Evolutionary conservation across 1,284 basidiomycete genomes (phyloP), one percentile per base, ranked within the genome.

Genomic region (Moesziomyces sp.): DNA sequence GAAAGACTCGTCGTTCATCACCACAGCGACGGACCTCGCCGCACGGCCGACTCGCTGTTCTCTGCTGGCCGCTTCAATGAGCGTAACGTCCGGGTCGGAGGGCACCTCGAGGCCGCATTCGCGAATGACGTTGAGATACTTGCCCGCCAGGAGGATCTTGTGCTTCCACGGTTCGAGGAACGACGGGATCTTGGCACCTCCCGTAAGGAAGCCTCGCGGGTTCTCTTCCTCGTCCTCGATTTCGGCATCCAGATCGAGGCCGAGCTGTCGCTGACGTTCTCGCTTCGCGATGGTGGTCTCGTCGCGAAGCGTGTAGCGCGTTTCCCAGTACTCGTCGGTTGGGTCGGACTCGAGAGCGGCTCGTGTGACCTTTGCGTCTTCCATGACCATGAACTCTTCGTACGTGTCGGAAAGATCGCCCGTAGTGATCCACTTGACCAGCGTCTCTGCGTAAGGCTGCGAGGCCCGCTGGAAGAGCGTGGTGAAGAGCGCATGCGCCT

Each of bases 201-300:
- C 82, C 0, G 82, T 84, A n/a, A 84, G 56, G 24, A 80, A 89
- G 3, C 88, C 78, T 87, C 91, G 58, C 86, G 89, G 84, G 89
- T 67, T 72, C 13, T 69, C 74, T 21, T 70, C 58, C 28, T 76
- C 70, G 23, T 64, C 69, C 23, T 75, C 77, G n/a, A 68, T 49
- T 30, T 74, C 66, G 11, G 49, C 60, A 11, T 76, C 78, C 16
- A 78, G 40, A 24, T 77, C 76, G 14, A 80, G 48, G 11, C 76
- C 80, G 14, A 72, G 68, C 60, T 77, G 79, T 38, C 62, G 63
- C 56, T 70, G 74, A 42, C 69, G 71, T 58, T 77, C 71, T 38
- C 58, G 68, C 49, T 78, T 76, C 58, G 74, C 71, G 35, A 76
- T 63, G 49, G 71, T 72, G 18, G 74, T 70, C 50, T 76, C 77